These are phyloP conservation scores for Podaxis sp. DNA, from an alignment of 768 basidiomycete species.

Conservation along the genomic window DNA sequence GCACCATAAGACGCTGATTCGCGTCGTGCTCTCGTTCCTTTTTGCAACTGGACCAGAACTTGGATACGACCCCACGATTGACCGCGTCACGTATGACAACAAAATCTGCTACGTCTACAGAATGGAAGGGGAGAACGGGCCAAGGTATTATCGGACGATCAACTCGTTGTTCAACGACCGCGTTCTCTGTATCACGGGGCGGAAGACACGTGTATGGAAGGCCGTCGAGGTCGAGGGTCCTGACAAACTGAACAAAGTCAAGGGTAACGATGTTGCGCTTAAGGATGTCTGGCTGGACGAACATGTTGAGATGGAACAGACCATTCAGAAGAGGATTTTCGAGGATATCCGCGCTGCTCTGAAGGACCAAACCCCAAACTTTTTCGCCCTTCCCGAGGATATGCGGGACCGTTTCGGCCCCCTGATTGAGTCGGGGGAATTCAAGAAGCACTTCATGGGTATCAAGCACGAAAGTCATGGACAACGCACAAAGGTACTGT, in stretches of 20 bases:
- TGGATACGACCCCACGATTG: no score
- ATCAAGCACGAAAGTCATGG: no score
- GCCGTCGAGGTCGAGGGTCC: constrained; percentile 7
- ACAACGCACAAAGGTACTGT: no score
- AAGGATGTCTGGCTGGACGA: constrained; percentile 23
- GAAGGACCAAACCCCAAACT: no score
- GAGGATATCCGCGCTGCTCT: not conserved
- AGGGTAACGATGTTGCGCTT: constrained; percentile 12
- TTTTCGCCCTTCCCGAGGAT: no score
- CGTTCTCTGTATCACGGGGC: constrained; percentile 9
- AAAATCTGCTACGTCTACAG: no score
- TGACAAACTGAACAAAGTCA: not conserved
- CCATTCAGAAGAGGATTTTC: constrained; percentile 18
- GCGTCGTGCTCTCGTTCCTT: no score
- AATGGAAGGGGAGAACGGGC: no score
- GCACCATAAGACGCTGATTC: no score
- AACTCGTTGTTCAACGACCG: not conserved
- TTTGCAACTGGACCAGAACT: no score
- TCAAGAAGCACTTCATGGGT: not conserved
- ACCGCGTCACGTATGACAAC: no score
- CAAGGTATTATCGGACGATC: not conserved
- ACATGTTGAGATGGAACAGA: constrained; percentile 6
- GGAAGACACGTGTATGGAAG: constrained; percentile 18
- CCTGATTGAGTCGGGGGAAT: not conserved
- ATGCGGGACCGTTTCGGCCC: not conserved